Evolutionary conservation across 768 basidiomycete species (phyloP), one percentile per base, ranked within the genome.

Genomic region (Russula emetica): DNA sequence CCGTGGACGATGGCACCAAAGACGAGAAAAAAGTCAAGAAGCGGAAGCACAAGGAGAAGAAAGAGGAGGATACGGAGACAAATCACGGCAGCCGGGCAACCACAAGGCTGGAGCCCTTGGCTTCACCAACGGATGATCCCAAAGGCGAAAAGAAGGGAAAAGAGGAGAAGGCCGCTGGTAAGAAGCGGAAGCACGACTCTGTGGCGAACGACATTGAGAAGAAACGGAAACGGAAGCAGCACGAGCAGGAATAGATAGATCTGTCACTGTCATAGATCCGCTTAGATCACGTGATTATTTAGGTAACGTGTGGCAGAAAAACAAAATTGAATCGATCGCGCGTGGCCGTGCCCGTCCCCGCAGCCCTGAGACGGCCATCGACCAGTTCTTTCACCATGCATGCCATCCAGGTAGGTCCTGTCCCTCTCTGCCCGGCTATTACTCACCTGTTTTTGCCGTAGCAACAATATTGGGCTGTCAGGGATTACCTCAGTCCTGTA

Each of bases 381-480:
- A 42, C 59, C 36, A 36, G 13, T 65, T 58, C 47, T 61, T 16
- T 56, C 65, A 70, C 61, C 57, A 82, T 82, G 80, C 80, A 82
- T 61, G 78, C 80, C 50, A 79, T 82, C 30, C 81, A 83, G 73
- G 81, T 76, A 61, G n/a, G 53, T 24, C 28, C 32, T 49, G 70
- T 7, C 20, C 44, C 38, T 38, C 30, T 26, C 20, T 11, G 14
- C 49, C 2, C 13, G 5, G 20, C 3, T 11, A 16, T 22, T 26
- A 7, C 22, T 57, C 26, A 13, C n/a, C 14, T 51, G 2, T 13
- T 30, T 16, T n/a, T 52, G 18, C 4, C 9, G n/a, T 56, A 70
- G 94, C 90, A 91, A 78, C 91, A 94, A 80, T 88, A 88, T 75
- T 94, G 92, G 87, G 86, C 90, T 18, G 86, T 97, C 63, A 86